Evolutionary conservation across 2,329 filamentous ascomycete species (phyloP).

Genomic region (Fusarium sp.): DNA sequence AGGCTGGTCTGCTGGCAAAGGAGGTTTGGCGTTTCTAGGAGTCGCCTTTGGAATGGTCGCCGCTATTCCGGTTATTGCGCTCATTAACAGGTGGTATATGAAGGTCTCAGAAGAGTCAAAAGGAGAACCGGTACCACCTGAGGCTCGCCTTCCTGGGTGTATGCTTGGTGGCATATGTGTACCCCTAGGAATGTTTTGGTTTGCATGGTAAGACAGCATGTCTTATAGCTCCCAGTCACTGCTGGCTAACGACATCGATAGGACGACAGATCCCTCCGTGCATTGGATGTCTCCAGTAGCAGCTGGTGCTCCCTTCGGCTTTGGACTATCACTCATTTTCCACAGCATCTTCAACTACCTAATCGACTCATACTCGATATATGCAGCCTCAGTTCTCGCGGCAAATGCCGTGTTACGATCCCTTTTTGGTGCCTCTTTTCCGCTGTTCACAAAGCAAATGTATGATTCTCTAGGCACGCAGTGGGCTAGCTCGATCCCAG

Average conservation of each 20-base stretch:
- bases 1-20: constrained; percentile 67
- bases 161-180: constrained; percentile 69
- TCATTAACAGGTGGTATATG: constrained; percentile 65
- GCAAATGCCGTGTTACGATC: constrained; percentile 54
- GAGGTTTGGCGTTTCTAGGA: constrained; percentile 72
- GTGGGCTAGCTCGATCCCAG: constrained; percentile 40
- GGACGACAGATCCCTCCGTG: constrained; percentile 49
- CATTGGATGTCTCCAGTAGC: constrained; percentile 67
- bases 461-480: constrained; percentile 42
- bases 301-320: constrained; percentile 61
- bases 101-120: constrained; percentile 53
- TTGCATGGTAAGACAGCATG: constrained; percentile 64
- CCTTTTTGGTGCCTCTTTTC: constrained; percentile 41
- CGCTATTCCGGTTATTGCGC: constrained; percentile 63
- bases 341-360: constrained; percentile 73
- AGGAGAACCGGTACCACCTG: constrained; percentile 69
- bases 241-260: background rate
- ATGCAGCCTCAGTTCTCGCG: constrained; percentile 78
- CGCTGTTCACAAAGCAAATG: constrained; percentile 43
- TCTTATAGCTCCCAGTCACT: background rate
- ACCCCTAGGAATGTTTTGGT: constrained; percentile 72
- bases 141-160: constrained; percentile 69
- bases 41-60: constrained; percentile 70
- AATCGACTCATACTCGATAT: constrained; percentile 78
- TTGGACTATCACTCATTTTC: constrained; percentile 72